These are phyloP conservation scores for Morella rubra DNA, from an alignment of 306 rosid species.

Conservation along the genomic window DNA sequence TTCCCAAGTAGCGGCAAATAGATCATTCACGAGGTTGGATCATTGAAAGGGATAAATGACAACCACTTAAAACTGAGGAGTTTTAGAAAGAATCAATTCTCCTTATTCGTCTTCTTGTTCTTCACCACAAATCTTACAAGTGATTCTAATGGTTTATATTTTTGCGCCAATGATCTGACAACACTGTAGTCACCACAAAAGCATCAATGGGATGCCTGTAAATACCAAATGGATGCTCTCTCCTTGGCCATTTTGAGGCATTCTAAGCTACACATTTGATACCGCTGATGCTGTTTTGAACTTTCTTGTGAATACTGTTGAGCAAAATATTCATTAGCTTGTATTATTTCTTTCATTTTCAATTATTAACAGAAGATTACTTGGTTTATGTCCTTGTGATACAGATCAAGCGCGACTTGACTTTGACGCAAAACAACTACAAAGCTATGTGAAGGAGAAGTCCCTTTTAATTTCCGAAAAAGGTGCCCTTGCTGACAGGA, in stretches of 20 bases:
- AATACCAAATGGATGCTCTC: neutral
- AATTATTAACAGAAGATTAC: constrained; percentile 6
- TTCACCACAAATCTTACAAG: neutral
- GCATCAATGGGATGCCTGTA: neutral
- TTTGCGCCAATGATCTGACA: neutral
- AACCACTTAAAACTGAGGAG: neutral
- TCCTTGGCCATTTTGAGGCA: neutral
- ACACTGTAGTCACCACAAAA: neutral
- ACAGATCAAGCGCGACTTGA: constrained; percentile 76
- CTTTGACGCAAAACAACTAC: constrained; percentile 72
- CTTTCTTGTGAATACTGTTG: neutral
- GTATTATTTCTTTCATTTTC: neutral
- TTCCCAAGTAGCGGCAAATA: neutral
- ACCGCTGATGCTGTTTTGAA: neutral
- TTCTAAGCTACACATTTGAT: neutral
- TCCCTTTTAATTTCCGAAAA: constrained; percentile 69
- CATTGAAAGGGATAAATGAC: neutral
- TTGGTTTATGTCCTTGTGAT: constrained; percentile 13
- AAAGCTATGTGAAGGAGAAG: constrained; percentile 78
- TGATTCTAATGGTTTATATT: neutral
- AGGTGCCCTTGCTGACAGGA: constrained; percentile 72
- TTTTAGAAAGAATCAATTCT: neutral
- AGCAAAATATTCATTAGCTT: constrained; percentile 5
- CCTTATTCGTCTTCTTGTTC: neutral
- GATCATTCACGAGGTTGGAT: neutral